Evolutionary conservation across 176 grass and related monocot species (phyloP).

Genomic region (Canna indica): DNA sequence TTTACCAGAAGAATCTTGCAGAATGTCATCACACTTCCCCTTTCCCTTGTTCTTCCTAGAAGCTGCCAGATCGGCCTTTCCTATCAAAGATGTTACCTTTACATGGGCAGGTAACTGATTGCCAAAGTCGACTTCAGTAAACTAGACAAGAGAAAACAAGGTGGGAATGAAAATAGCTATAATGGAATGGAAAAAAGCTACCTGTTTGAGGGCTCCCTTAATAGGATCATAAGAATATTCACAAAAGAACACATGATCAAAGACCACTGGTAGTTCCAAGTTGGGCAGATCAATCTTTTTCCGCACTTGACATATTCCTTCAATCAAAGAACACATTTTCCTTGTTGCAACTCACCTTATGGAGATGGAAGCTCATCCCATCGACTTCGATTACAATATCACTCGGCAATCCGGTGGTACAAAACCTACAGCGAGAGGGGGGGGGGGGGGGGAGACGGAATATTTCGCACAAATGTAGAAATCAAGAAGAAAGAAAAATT

Average conservation of each 20-base stretch:
- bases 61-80: constrained; percentile 27
- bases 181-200: constrained; percentile 19
- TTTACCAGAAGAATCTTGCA: constrained; percentile 43
- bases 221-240: constrained; percentile 74
- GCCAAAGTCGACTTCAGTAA: constrained; percentile 20
- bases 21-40: constrained; percentile 46
- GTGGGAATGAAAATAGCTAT: neutral
- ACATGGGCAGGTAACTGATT: constrained; percentile 59
- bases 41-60: constrained; percentile 88
- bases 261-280: constrained; percentile 52
- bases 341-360: constrained; percentile 46
- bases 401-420: constrained; percentile 87
- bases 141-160: neutral
- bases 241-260: constrained; percentile 92
- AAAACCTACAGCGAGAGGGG: constrained; percentile 53
- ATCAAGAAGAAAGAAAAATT: neutral
- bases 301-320: constrained; percentile 87
- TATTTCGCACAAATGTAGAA: neutral
- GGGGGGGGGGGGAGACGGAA: neutral
- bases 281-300: constrained; percentile 66
- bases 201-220: constrained; percentile 92
- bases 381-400: constrained; percentile 77
- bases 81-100: constrained; percentile 37
- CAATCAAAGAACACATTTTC: no score
- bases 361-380: constrained; percentile 93